Conservation (phyloP, 2,329 filamentous ascomycete genomes). For the Coniochaeta pulveracea region DNA sequence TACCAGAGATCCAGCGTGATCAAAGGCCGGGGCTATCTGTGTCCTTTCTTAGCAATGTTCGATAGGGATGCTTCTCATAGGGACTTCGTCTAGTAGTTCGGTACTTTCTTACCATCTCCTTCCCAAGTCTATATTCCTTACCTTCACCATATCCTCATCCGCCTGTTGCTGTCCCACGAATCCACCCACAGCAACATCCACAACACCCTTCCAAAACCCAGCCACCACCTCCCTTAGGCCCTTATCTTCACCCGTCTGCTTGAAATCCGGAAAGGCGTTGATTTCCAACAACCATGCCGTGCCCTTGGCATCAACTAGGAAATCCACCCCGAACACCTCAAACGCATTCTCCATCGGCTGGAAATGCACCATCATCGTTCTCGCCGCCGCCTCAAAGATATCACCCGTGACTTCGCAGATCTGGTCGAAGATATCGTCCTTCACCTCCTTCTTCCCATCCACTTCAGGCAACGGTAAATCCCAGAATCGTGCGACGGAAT, state of each 20-base stretch:
- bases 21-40: too few species aligned
- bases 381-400: conserved; percentile 75
- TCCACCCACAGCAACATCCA: conserved; percentile 51
- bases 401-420: conserved; percentile 66
- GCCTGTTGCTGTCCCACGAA: conserved; percentile 44
- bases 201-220: conserved; percentile 65
- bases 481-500: conserved; percentile 68
- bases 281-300: conserved; percentile 74
- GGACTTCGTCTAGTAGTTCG: too few species aligned
- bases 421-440: conserved; percentile 56
- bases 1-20: too few species aligned
- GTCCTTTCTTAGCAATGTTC: too few species aligned
- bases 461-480: conserved; percentile 28
- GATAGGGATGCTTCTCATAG: too few species aligned
- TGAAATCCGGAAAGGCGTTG: conserved; percentile 94
- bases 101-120: conserved; percentile 24
- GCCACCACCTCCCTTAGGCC: conserved; percentile 58
- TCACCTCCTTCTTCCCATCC: conserved; percentile 14
- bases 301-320: conserved; percentile 59
- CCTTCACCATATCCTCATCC: conserved; percentile 33
- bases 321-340: conserved; percentile 87
- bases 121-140: conserved; percentile 42
- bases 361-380: conserved; percentile 81
- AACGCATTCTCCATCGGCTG: conserved; percentile 81
- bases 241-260: conserved; percentile 63